Evolutionary conservation across 495 filamentous ascomycete genomes (phyloP), one percentile per base, ranked within the genome.

Genomic region (Cudoniella acicularis): DNA sequence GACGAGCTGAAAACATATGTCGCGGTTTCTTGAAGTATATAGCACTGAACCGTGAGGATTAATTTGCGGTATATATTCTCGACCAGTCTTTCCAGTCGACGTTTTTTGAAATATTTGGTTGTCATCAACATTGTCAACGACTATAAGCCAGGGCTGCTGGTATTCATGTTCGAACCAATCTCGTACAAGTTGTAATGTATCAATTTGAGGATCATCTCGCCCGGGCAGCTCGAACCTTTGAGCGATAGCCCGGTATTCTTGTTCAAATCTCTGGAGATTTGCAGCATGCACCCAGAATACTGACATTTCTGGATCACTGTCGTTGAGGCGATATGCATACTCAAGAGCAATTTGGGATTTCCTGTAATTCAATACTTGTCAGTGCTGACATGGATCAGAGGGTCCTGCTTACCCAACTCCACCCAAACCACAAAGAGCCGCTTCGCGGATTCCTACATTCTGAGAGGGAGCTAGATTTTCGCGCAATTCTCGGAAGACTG

Each of bases 51-150:
- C 17, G 11, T 16, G 6, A 46, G 18, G 11, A 6, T 9, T 6
- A n/a, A 8, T 46, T 46, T 21, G 43, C 13, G 17, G 11, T n/a
- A 46, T 9, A 46, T 46, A 46, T 21, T 46, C 43, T n/a, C 8
- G 18, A 6, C 25, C 25, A 13, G 56, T 17, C 22, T 51, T 54
- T 13, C 57, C 74, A 73, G 78, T 43, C 25, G 49, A 42, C 66
- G 68, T 49, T 71, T 73, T 61, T 64, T 62, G 48, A 63, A 77
- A 73, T 21, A 75, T 27, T 25, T 72, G 64, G 4, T 60, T 55
- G 63, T 81, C 73, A 63, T 83, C 78, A 8, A 74, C 78, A 57
- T 79, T 82, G 58, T 84, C 79, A 24, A 83, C 64, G 9, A 83
- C 66, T 56, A 83, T 62, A 10, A 79, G 49, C 79, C 79, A 84